phyloP scores from a whole-genome alignment of 768 basidiomycete genomes.

The Imleria badia region DNA sequence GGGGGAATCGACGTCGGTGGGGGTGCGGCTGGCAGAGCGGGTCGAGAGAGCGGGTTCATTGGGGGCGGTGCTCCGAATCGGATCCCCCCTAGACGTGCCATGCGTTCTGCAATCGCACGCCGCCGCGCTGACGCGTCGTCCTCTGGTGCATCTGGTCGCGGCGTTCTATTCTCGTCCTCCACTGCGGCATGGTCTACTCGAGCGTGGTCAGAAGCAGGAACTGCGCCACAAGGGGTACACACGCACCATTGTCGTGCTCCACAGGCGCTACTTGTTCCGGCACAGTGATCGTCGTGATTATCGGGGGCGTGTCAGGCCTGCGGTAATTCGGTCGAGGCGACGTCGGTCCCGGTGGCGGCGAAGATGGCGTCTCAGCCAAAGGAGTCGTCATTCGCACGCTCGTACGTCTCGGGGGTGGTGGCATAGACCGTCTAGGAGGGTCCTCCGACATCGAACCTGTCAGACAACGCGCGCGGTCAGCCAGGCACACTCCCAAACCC shows the following conservation, averaged over 20 bases:
- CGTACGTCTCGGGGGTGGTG: constrained; percentile 24
- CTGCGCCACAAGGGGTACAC: not conserved
- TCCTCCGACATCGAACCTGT: constrained; percentile 17
- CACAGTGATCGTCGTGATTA: constrained; percentile 20
- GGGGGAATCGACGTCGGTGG: constrained; percentile 35
- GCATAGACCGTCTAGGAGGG: constrained; percentile 20
- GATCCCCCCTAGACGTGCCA: constrained; percentile 90
- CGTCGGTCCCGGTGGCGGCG: constrained; percentile 21
- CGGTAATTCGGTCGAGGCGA: constrained; percentile 15
- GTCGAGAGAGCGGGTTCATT: constrained; percentile 36
- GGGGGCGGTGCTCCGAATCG: constrained; percentile 70
- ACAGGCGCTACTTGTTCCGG: constrained; percentile 9
- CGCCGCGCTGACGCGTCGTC: constrained; percentile 54
- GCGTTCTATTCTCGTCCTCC: constrained; percentile 13
- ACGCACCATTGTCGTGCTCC: constrained; percentile 10
- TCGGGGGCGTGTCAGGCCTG: constrained; percentile 22
- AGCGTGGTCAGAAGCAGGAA: not conserved
- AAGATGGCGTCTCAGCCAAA: constrained; percentile 8
- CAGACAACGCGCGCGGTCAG: constrained; percentile 2
- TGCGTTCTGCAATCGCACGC: constrained; percentile 85
- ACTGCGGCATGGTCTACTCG: constrained; percentile 8
- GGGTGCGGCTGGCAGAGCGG: constrained; percentile 38
- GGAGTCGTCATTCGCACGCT: constrained; percentile 17
- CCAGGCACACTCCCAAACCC: not conserved
- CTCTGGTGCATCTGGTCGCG: constrained; percentile 27